Evolutionary conservation across 495 filamentous ascomycete species (phyloP), one percentile per base, ranked within the genome.

Genomic region (Hypoxylon intermedium): DNA sequence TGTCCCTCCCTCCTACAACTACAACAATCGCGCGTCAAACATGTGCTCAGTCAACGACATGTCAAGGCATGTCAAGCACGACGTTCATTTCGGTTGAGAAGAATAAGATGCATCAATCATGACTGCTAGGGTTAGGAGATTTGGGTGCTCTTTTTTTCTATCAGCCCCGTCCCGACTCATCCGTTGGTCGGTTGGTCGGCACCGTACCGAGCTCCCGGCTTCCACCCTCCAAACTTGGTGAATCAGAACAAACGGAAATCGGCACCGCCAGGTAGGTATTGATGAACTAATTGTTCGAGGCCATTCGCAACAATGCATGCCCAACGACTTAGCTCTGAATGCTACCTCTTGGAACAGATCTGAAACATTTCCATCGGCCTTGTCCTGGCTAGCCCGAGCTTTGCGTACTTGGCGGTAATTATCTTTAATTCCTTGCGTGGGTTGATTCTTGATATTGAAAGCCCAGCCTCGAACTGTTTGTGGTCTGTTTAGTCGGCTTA

Each of bases 341-440:
- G 38, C 40, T 21, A 62, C 53, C 43, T 62, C 48, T 42, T 59
- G 63, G 63, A 58, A 62, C 62, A 54, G 21, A 49, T 24, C 41
- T 67, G 67, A 69, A 69, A 69, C 67, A 44, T 15, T 13, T 40
- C n/a, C 11, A 28, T 26, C 45, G 24, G 15, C 38, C 11, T 41
- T 41, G 31, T 37, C 34, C n/a, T 34, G 9, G 12, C 44, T 28
- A 19, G 33, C 36, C 9, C 19, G 13, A 6, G 31, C 30, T n/a
- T 26, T 19, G 12, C 15, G 5, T 53, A 24, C 47, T 43, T 42
- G 45, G 37, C 42, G 43, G 19, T n/a, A 52, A 28, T 40, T 46
- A 31, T n/a, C 20, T 26, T 52, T 7, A 12, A 23, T 36, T 37
- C 45, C 20, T 45, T 2, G 5, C 37, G 37, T 50, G 13, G n/a